Percentiles rank a stretch among this genome's conserved stretches.
Conservation (phyloP, 352 stramenopile species). For the Phytophthora europaea region DNA sequence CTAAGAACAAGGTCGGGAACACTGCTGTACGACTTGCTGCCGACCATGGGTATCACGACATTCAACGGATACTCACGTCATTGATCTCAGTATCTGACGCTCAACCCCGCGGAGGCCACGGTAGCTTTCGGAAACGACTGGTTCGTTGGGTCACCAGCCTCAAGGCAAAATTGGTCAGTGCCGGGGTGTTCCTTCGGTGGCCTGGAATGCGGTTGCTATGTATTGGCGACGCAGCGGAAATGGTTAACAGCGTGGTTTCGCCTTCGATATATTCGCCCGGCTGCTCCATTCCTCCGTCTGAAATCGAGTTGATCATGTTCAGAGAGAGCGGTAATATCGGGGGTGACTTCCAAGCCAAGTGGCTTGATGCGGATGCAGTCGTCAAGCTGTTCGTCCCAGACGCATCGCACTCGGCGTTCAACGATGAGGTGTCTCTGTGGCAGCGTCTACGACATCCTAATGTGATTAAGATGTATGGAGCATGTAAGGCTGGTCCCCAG, state of each 20-base stretch:
- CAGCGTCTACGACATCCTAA: neutral
- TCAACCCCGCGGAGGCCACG: neutral
- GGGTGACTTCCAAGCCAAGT: neutral
- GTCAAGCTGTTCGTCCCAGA: neutral
- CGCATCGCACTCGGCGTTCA: neutral
- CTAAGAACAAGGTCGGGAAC: neutral
- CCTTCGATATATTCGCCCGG: neutral
- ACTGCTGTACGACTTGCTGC: neutral
- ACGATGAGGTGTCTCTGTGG: neutral
- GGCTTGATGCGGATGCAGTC: neutral
- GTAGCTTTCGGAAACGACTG: neutral
- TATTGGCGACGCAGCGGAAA: neutral
- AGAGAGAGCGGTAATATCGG: neutral
- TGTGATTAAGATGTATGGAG: constrained; percentile 1
- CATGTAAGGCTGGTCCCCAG: neutral
- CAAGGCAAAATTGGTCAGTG: neutral
- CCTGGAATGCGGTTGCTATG: neutral
- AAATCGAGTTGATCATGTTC: neutral
- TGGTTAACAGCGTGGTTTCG: neutral
- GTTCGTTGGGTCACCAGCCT: neutral
- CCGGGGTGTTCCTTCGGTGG: neutral
- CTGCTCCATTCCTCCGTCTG: neutral
- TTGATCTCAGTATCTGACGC: neutral
- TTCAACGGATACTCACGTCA: neutral
- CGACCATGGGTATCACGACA: neutral